Base-by-base conservation (phyloP, 2,329 filamentous ascomycete species). In the Aspergillus pseudoglaucus region DNA sequence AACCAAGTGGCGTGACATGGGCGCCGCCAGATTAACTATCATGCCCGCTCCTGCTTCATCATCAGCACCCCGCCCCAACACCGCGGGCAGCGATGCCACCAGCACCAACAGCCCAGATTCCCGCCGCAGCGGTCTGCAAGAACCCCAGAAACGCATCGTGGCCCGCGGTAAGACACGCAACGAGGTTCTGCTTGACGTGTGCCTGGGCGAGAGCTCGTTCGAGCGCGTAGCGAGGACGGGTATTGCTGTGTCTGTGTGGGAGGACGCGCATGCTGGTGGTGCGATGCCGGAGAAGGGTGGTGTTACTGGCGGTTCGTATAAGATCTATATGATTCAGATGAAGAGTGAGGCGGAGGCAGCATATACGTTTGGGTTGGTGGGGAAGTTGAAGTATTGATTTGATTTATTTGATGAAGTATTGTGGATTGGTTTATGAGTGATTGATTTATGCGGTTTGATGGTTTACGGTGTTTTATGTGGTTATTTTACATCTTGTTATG, bases 1-100 rank as follows among this genome's bases (percentile, higher is more conserved):
- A 10, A 82, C 82, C 44, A 91, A 91, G 64, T 98, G 93, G 93
- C 84, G 89, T 52, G 90, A 97, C 64, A 83, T 90, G 73, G 91
- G 93, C 54, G 84, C 88, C 57, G 94, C 90, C 51, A 78, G 83
- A 33, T 73, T 98, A 50, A 88, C 87, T 14, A 89, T 98, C 59
- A 83, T 90, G 64, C 81, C 84, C 76, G 45, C 79, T 70, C 32
- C 66, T 3, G 56, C 64, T 1, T 60, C 60, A 9, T 42, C 63
- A 30, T 62, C 65, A 15, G 60, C 56, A 8, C 62, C 66, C 1
- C 59, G 58, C 66, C 17, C 80, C 80, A 79, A 68, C 81, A 77
- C 49, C 74, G 81, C 46, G 50, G n/a, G 56, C 64, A 67, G 53
- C 47, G 32, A 47, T 45, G 9, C 44, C 48, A 4, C 48, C 64